Percentiles rank a stretch among this genome's conserved stretches.
phyloP scores from a whole-genome alignment of 495 filamentous ascomycete species.

The Daldinia decipiens region DNA sequence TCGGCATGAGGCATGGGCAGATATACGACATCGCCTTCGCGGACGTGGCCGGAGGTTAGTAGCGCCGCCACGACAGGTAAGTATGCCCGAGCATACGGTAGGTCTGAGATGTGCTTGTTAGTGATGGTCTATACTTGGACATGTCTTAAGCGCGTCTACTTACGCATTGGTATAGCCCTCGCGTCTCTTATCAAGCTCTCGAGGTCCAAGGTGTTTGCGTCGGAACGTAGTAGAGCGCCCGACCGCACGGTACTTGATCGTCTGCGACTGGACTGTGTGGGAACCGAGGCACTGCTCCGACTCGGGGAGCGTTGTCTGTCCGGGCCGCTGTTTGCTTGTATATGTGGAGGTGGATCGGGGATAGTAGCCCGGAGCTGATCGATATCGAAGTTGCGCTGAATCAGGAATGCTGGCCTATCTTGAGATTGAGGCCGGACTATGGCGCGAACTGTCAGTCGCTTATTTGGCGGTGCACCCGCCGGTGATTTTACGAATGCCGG shows the following conservation, averaged over 20 bases:
- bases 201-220: constrained; percentile 10
- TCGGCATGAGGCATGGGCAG: constrained; percentile 65
- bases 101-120: constrained; percentile 44
- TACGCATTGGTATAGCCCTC: constrained; percentile 60
- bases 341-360: constrained; percentile 38
- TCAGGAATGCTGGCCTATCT: constrained; percentile 56
- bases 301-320: constrained; percentile 9
- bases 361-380: constrained; percentile 55
- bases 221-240: constrained; percentile 19
- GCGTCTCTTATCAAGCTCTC: constrained; percentile 46
- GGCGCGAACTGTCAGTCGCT: constrained; percentile 57
- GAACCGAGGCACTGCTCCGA: constrained; percentile 8
- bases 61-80: constrained; percentile 63
- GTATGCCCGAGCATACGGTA: constrained; percentile 59
- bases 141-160: constrained; percentile 39
- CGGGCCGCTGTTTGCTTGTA: background rate
- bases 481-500: constrained; percentile 24
- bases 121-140: background rate
- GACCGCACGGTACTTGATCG: constrained; percentile 36
- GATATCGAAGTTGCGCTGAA: constrained; percentile 59
- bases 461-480: background rate
- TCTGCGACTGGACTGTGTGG: constrained; percentile 16
- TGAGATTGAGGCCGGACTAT: constrained; percentile 54
- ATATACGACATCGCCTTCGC: constrained; percentile 62
- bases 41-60: constrained; percentile 61